Base-by-base conservation (phyloP, 495 filamentous ascomycete species). In the Tuber borchii region DNA sequence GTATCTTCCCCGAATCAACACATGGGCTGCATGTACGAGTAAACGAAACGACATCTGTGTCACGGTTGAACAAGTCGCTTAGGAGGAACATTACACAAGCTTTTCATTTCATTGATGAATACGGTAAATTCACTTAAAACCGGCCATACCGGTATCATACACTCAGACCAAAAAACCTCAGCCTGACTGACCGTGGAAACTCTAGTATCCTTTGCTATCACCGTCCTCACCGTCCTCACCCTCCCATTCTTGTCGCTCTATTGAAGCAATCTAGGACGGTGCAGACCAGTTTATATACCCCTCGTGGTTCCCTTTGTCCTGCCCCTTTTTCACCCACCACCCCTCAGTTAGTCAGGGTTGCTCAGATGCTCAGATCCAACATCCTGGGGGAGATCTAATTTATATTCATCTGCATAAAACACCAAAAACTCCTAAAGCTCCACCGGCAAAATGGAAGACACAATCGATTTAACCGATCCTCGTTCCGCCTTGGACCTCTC, bases 401-500 rank as follows among this genome's bases (percentile, higher is more conserved):
- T 37, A 37, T 37, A 65, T 8, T 26, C 1, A 34, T 65, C 14
- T 34, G 14, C 56, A 65, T 31, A 65, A 31, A 65, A 34, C 56
- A 34, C 56, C 26, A 31, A 31, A 34, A 34, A 65, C 3, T 17
- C 31, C 17, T 8, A 19, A 19, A 34, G 14, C 56, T 65, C 16
- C 56, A 34, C 26, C 56, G 4, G 12, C 76, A 85, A 80, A 77
- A 98, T 99, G 95, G 95, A 99, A 82, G 85, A 91, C 14, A 89
- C 93, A 71, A 95, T 98, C 80, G 93, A 97, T 84, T 89, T 97
- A 46, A 92, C 89, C 22, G 90, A 97, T 84, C 87, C 89, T 80
- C 89, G 89, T 77, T 91, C 93, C 86, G 94, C 94, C 44, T 86
- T 99, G 79, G 94, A 97, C 80, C 88, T 99, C 48, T 87, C 90